phyloP scores from a whole-genome alignment of 208 protist genomes.

The Crithidia acanthocephali region DNA sequence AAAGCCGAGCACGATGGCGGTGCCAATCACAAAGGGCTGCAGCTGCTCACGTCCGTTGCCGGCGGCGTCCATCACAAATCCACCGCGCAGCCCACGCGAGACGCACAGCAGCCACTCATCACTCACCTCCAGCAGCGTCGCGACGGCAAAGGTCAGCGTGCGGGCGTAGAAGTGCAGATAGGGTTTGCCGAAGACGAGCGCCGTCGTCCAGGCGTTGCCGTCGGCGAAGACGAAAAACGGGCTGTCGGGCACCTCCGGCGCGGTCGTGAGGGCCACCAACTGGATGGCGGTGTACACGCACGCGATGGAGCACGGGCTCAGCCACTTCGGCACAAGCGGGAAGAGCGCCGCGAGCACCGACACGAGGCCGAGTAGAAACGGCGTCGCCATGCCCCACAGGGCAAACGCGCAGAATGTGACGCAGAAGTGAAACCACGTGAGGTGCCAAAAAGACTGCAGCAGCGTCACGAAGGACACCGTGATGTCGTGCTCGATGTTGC shows the following conservation, averaged over 20 bases:
- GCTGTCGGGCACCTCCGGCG: constrained; percentile 4
- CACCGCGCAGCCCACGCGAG: constrained; percentile 45
- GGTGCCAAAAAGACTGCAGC: constrained; percentile 74
- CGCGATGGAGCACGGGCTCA: constrained; percentile 54
- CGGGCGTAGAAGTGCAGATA: constrained; percentile 28
- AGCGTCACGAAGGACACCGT: constrained; percentile 64
- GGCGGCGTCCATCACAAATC: constrained; percentile 30
- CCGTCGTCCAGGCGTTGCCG: constrained; percentile 13
- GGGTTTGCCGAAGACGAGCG: constrained; percentile 21
- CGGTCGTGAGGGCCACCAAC: constrained; percentile 16
- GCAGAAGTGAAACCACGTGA: constrained; percentile 78
- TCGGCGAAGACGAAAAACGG: constrained; percentile 12
- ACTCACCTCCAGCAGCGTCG: constrained; percentile 42
- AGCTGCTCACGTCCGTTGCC: constrained; percentile 45
- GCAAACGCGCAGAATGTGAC: constrained; percentile 67
- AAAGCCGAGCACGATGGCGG: constrained; percentile 67
- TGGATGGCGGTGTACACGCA: constrained; percentile 23
- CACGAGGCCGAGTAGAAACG: constrained; percentile 56
- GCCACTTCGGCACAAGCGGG: constrained; percentile 66
- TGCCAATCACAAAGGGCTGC: constrained; percentile 63
- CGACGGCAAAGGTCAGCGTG: constrained; percentile 36
- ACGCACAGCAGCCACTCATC: constrained; percentile 79
- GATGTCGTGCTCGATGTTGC: constrained; percentile 74
- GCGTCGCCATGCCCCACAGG: constrained; percentile 42
- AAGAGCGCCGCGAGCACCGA: constrained; percentile 63